These are phyloP conservation scores for Blastocystis sp. DNA, from an alignment of 352 stramenopile species.

Conservation along the genomic window DNA sequence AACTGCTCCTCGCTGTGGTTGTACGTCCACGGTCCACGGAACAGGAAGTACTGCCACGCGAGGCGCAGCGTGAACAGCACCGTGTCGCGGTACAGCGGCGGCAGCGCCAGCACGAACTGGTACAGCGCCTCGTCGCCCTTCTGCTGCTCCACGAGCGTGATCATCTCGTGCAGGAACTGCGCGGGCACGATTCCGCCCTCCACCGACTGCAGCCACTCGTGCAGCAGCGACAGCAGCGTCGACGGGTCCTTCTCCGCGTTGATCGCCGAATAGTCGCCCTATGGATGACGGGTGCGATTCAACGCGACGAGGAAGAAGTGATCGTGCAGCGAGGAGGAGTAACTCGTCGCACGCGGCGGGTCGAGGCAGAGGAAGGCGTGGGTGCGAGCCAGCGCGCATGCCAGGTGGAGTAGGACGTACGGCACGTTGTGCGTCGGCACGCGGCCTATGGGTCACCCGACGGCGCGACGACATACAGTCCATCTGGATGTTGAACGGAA, in stretches of 20 bases:
- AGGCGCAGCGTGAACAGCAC: slow-evolving; percentile 43
- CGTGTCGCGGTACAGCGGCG: not conserved
- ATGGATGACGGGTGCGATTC: not conserved
- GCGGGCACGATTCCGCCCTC: slow-evolving; percentile 42
- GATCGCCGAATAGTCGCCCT: slow-evolving; percentile 39
- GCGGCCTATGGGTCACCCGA: not conserved
- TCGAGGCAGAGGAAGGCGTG: slow-evolving; percentile 34
- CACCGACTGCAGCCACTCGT: slow-evolving; percentile 47
- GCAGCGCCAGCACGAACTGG: not conserved
- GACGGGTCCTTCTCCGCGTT: not conserved
- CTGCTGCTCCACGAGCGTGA: not conserved
- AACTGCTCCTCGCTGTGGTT: not conserved
- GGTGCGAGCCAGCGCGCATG: not conserved
- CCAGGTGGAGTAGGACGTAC: not conserved
- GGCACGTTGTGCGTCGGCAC: slow-evolving; percentile 20
- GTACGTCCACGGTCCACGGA: not conserved
- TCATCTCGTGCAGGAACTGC: not conserved
- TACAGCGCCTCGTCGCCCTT: slow-evolving; percentile 15
- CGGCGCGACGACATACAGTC: not conserved
- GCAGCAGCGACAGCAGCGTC: slow-evolving; percentile 12
- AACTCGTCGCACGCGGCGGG: not conserved
- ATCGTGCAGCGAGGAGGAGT: not conserved
- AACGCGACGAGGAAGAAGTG: not conserved
- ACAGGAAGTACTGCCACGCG: slow-evolving; percentile 15
- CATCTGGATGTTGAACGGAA: not conserved